phyloP scores from a whole-genome alignment of 2,329 filamentous ascomycete species.

The Penicillium sp. region DNA sequence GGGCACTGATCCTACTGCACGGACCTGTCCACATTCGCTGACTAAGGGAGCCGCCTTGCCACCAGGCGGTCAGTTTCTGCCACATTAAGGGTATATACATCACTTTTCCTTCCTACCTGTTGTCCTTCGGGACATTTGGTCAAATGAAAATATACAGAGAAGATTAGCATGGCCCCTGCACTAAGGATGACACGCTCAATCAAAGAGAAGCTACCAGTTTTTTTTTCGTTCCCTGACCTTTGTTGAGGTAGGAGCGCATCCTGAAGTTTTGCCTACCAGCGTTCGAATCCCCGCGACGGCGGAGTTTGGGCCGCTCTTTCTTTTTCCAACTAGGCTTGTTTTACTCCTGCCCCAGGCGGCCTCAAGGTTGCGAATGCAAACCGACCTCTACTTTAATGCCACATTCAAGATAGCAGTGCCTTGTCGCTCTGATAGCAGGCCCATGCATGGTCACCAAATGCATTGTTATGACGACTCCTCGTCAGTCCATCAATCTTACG shows the following conservation, averaged over 20 bases:
- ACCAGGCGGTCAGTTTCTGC: slow-evolving; percentile 6
- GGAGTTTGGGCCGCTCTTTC: not conserved
- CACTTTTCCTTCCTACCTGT: accelerated
- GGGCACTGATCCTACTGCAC: too few relatives aligned
- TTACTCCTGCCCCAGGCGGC: not conserved
- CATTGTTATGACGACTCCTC: too few relatives aligned
- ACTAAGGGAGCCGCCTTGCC: too few relatives aligned
- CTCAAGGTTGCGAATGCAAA: not conserved
- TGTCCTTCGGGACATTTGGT: slow-evolving; percentile 58
- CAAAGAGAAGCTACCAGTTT: slow-evolving; percentile 75
- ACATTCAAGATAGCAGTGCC: too few relatives aligned
- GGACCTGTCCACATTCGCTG: too few relatives aligned
- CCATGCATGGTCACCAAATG: too few relatives aligned
- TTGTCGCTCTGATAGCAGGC: too few relatives aligned
- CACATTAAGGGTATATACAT: not conserved
- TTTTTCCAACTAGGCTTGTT: not conserved
- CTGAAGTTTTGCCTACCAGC: not conserved
- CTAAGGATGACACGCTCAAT: slow-evolving; percentile 94
- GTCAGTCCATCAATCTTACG: too few relatives aligned
- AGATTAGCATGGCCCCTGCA: slow-evolving; percentile 81
- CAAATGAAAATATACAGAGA: slow-evolving; percentile 72
- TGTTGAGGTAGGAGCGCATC: slow-evolving; percentile 14
- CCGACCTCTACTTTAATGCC: not conserved
- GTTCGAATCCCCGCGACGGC: not conserved
- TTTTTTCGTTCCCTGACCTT: slow-evolving; percentile 49